Base-by-base conservation (phyloP, 768 basidiomycete species). In the Macrolepiota albuminosa region DNA sequence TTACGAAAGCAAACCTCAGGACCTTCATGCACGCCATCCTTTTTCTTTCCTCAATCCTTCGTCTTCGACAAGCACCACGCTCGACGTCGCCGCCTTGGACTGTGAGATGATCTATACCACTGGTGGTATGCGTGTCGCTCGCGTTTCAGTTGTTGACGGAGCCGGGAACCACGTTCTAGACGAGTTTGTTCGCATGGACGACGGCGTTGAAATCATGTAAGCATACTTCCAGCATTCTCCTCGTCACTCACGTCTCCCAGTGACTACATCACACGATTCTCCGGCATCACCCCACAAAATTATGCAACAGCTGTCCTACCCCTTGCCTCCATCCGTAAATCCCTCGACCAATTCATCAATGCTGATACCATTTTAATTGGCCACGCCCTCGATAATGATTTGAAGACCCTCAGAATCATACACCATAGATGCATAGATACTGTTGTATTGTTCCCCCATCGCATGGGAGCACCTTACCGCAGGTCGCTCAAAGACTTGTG, bases 31-130 rank as follows among this genome's bases (percentile, higher is more conserved):
- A 6, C 85, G 93, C 18, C 85, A 92, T 58, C 72, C 88, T 0
- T 97, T 95, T 73, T 84, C 93, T 48, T 72, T 67, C 55, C 69
- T 76, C 52, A 68, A 68, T 11, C 59, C 72, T 6, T 60, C 73
- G 8, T 62, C 71, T 46, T 36, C 66, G 11, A 65, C 18, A 5
- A 42, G 54, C 3, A 31, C 67, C 1, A 76, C 81, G 1, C 74
- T 93, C 48, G 91, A 95, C 58, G 83, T 98, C 4, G 91, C 87
- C 6, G 93, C 93, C 0, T 77, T 98, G 53, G 97, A 99, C 71
- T 98, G 97, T 69, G 97, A 99, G 73, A 94, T 98, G 91, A 80
- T 98, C 9, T 94, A 95, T 74, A 91, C 93, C 0, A 98, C 95
- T 0, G 91, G 90, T 5, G 97, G 97, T 0, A 85, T 93, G 81